phyloP scores from a whole-genome alignment of 108 stramenopile genomes.

The Cyclotella kingstonii region DNA sequence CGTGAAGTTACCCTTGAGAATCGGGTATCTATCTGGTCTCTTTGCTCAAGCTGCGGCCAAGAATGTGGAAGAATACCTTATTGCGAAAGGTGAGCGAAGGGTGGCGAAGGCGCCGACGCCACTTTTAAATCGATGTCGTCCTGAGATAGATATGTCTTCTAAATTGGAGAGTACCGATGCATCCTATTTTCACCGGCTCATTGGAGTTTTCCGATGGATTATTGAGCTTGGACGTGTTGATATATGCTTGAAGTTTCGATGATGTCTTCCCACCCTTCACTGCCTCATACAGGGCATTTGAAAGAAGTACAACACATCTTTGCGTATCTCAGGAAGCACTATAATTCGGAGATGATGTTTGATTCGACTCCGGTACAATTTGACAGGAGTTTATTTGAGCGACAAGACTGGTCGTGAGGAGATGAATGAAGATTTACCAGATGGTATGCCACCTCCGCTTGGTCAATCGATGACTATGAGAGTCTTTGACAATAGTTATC shows the following conservation, averaged over 20 bases:
- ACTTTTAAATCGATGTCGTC: slow-evolving; percentile 17
- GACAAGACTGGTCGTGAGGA: slow-evolving; percentile 39
- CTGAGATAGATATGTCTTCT: slow-evolving; percentile 32
- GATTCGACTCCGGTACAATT: slow-evolving; percentile 47
- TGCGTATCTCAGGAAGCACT: slow-evolving; percentile 47
- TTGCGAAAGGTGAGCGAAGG: slow-evolving; percentile 6
- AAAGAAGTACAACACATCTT: slow-evolving; percentile 48
- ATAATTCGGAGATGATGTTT: slow-evolving; percentile 47
- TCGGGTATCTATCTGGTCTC: slow-evolving; percentile 41
- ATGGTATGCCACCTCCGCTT: slow-evolving; percentile 23
- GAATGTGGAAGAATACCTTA: slow-evolving; percentile 21
- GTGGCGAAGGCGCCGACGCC: slow-evolving; percentile 16
- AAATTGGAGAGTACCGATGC: slow-evolving; percentile 11
- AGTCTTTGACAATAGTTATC: slow-evolving; percentile 39
- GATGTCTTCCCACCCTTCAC: slow-evolving; percentile 47
- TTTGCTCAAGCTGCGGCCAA: slow-evolving; percentile 36
- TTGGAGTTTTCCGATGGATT: slow-evolving; percentile 48
- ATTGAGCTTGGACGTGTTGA: slow-evolving; percentile 48
- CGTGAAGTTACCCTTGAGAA: slow-evolving; percentile 36
- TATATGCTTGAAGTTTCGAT: slow-evolving; percentile 47
- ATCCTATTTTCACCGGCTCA: slow-evolving; percentile 33
- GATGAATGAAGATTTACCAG: slow-evolving; percentile 23
- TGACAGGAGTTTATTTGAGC: background rate
- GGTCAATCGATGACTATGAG: slow-evolving; percentile 31
- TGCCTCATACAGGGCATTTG: slow-evolving; percentile 60